These are phyloP conservation scores for Xenosphaeropsis pyriputrescens DNA, from an alignment of 2,329 filamentous ascomycete genomes.

Conservation along the genomic window DNA sequence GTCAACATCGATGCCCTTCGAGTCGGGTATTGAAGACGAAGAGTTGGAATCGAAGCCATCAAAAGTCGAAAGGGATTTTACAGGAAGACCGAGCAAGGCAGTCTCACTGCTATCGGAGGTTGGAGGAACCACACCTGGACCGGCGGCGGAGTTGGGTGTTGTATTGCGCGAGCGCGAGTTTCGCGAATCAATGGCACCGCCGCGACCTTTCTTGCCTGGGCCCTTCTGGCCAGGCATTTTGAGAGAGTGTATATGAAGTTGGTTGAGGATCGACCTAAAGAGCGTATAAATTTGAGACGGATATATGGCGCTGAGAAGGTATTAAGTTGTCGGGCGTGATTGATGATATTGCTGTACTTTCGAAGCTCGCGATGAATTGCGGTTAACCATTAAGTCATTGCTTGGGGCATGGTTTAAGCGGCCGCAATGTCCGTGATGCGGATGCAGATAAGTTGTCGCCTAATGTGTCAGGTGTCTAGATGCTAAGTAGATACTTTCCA, in stretches of 20 bases:
- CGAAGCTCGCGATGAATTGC: too few relatives aligned
- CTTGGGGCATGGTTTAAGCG: too few relatives aligned
- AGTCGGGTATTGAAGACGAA: conserved; percentile 44
- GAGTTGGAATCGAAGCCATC: conserved; percentile 56
- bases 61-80: conserved; percentile 42
- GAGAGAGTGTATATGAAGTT: conserved; percentile 20
- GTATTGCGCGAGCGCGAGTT: conserved; percentile 65
- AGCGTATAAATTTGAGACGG: too few relatives aligned
- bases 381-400: too few relatives aligned
- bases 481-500: too few relatives aligned
- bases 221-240: conserved; percentile 43
- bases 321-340: too few relatives aligned
- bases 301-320: too few relatives aligned
- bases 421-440: too few relatives aligned
- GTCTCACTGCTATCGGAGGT: conserved; percentile 36
- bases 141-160: conserved; percentile 40
- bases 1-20: conserved; percentile 47
- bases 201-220: conserved; percentile 48
- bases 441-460: too few relatives aligned
- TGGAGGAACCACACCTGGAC: conserved; percentile 25
- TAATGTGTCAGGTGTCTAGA: too few relatives aligned
- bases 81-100: conserved; percentile 51
- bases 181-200: conserved; percentile 32
- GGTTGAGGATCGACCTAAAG: too few relatives aligned
- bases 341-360: too few relatives aligned